Conservation (phyloP, 2,329 filamentous ascomycete species). For the Xylariaceae sp. region DNA sequence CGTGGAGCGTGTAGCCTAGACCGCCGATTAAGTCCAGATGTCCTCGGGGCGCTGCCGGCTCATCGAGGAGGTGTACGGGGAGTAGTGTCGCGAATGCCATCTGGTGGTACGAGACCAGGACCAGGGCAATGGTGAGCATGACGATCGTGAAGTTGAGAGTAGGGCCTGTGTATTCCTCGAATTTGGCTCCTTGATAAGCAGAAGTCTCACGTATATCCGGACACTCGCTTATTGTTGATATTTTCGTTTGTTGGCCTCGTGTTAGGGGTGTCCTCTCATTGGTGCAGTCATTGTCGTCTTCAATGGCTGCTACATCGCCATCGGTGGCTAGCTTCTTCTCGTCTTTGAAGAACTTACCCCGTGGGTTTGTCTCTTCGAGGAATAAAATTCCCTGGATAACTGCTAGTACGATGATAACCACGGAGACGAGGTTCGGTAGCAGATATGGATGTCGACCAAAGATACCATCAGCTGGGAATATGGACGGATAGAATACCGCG, state of each 20-base stretch:
- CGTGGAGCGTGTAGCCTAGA: constrained; percentile 59
- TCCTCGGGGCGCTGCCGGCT: constrained; percentile 27
- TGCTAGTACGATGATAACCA: constrained; percentile 55
- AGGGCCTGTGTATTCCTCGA: constrained; percentile 24
- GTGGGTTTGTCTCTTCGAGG: constrained; percentile 44
- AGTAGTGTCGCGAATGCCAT: constrained; percentile 42
- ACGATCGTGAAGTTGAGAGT: constrained; percentile 38
- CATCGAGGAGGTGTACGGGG: constrained; percentile 40
- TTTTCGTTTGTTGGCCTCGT: constrained; percentile 8
- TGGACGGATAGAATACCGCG: constrained; percentile 32
- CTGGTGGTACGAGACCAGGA: constrained; percentile 42
- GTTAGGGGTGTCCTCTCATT: constrained; percentile 30
- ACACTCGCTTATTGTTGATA: constrained; percentile 22
- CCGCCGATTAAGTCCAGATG: constrained; percentile 50
- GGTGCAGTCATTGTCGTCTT: constrained; percentile 26
- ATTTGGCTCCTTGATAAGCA: neutral
- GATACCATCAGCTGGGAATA: constrained; percentile 37
- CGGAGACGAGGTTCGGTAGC: constrained; percentile 62
- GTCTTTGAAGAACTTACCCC: constrained; percentile 7
- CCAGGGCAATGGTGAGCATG: constrained; percentile 38
- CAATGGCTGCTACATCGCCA: constrained; percentile 17
- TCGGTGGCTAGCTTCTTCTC: constrained; percentile 15
- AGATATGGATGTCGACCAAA: constrained; percentile 65
- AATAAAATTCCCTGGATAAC: constrained; percentile 57
- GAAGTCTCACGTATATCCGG: constrained; percentile 32